Base-by-base conservation (phyloP, 148 eudicot genomes). In the Amaranthus cruentus region DNA sequence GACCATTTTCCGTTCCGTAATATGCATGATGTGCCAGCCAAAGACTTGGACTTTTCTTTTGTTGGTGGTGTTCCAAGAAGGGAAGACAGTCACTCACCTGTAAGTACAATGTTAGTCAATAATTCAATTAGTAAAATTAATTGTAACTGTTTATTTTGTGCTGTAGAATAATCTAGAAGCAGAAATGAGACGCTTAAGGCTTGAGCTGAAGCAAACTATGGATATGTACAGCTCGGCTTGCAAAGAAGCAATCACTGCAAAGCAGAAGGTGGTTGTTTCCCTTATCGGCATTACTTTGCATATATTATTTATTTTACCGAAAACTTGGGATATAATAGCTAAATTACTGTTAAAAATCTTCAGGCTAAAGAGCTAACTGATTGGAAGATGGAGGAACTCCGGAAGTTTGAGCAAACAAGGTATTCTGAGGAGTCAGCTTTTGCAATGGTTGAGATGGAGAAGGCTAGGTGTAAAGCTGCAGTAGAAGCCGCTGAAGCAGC, bases 401-500 rank as follows among this genome's bases (percentile, higher is more conserved):
- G 68, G 1, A 79, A 54, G 68, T 73, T 77, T 7, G 91, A 90
- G 71, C 82, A 90, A 78, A 90, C 91, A 8, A 72, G 74, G 71
- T 60, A 67, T 13, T 75, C 87, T 44, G 89, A 85, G 73, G 96
- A 90, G 72, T 84, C 89, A 13, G 89, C 93, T 14, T 70, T 81
- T 8, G 80, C 82, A 9, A 71, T 85, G 54, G 84, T 79, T 42
- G 91, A 90, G 78, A 81, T 69, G 78, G 98, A 92, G 77, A 90
- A 86, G 80, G 91, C 87, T 4, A 90, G 84, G 74, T 83, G 89
- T 68, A 86, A 60, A 78, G 91, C 90, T 76, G 98, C 96, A 12
- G 69, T 87, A 65, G 93, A 92, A 85, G 93, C 93, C n/a, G 96
- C 98, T 6, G 87, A 90, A 62, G 88, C 89, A 42, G 93, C 98